Evolutionary conservation across 1,139 yeast genomes (phyloP).

Genomic region (Entelexis paramagnoliae): DNA sequence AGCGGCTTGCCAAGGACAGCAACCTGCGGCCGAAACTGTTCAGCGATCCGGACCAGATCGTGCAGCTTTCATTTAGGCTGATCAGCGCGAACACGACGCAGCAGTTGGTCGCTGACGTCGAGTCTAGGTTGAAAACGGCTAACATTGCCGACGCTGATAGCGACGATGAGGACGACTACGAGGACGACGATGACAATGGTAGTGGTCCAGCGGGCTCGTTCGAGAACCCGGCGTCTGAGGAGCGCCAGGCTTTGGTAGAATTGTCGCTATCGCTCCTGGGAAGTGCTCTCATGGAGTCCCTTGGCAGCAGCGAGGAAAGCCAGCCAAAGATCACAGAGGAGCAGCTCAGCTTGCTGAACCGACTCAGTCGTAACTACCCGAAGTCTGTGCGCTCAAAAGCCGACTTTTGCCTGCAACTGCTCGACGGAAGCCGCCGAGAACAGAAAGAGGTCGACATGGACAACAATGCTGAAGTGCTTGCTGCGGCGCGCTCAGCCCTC

Average conservation of each 20-base stretch:
- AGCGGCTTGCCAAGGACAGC: constrained; percentile 10
- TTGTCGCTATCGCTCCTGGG: constrained; percentile 28
- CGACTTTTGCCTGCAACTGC: constrained; percentile 17
- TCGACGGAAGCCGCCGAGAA: constrained; percentile 10
- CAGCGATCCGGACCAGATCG: constrained; percentile 50
- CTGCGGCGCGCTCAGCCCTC: constrained; percentile 54
- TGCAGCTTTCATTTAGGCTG: constrained; percentile 46
- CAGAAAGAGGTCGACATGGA: constrained; percentile 19
- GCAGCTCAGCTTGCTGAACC: constrained; percentile 29
- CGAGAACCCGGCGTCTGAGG: constrained; percentile 23
- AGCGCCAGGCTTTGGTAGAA: constrained; percentile 26
- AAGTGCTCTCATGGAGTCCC: constrained; percentile 27
- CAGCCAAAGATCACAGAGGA: constrained; percentile 33
- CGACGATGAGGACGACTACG: constrained; percentile 21
- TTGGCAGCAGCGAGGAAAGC: constrained; percentile 34
- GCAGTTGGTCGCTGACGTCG: neutral
- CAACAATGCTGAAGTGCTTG: constrained; percentile 32
- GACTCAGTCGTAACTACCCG: neutral
- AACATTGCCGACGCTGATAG: neutral
- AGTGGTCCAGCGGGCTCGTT: too few species aligned
- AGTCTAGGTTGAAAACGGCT: neutral
- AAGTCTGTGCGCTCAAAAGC: constrained; percentile 17
- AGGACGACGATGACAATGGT: constrained; percentile 15
- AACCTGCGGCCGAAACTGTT: constrained; percentile 50
- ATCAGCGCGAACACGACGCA: constrained; percentile 4